Evolutionary conservation across 2,329 filamentous ascomycete species (phyloP).

Genomic region (Colletotrichum lupini): DNA sequence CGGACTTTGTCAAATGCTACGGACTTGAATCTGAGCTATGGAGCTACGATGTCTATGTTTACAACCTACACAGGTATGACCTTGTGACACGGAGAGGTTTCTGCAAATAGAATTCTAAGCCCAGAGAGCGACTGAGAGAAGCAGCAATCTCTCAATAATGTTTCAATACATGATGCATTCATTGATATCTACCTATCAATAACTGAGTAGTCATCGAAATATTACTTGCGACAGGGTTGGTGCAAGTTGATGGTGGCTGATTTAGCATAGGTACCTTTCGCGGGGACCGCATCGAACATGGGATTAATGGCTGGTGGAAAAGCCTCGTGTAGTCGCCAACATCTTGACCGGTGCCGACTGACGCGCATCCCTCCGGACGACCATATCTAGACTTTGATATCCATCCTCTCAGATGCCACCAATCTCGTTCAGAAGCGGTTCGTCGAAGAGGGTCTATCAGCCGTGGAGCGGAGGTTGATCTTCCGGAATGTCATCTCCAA

Average conservation of each 20-base stretch:
- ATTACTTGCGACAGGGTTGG: not conserved
- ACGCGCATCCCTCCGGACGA: too few species aligned
- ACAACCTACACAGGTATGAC: too few species aligned
- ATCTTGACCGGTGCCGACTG: not conserved
- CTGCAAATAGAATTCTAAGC: too few species aligned
- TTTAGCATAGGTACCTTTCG: not conserved
- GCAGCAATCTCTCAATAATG: not conserved
- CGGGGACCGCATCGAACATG: not conserved
- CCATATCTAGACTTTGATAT: too few species aligned
- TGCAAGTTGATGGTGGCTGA: not conserved
- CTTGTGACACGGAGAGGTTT: too few species aligned
- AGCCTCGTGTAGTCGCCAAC: too few species aligned
- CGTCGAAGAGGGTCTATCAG: too few species aligned
- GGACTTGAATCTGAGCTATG: not conserved
- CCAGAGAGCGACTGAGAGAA: too few species aligned
- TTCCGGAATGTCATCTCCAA: too few species aligned
- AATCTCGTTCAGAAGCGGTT: too few species aligned
- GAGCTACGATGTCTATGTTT: not conserved
- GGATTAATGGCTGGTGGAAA: not conserved
- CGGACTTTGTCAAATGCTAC: not conserved
- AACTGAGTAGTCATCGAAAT: accelerated
- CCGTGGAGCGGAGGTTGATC: too few species aligned
- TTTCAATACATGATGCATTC: not conserved
- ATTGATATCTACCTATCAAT: not conserved
- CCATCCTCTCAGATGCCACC: too few species aligned